Evolutionary conservation across 192 early-diverging fungal genomes (phyloP), one percentile per base, ranked within the genome.

Genomic region (Coemansia furcata): DNA sequence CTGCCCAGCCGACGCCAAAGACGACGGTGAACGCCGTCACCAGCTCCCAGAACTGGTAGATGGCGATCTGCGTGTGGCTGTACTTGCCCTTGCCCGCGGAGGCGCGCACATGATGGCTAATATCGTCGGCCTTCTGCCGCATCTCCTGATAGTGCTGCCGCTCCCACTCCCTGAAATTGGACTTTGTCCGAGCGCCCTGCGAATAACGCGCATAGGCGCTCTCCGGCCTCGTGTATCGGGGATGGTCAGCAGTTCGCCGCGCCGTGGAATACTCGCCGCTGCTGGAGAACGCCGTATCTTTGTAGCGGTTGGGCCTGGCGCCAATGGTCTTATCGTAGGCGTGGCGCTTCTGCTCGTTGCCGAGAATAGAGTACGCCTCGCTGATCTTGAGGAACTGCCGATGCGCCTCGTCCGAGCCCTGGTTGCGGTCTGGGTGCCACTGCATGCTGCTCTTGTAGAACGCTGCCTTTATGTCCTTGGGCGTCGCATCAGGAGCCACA

Each of bases 351-450:
- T 76, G 67, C 5, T 90, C 92, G 77, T 92, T 86, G 11, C 86
- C 80, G 35, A 97, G 73, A 2, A 91, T 70, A 3, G 91, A 89
- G 80, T 97, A 95, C 0, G 95, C 94, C 65, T 95, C 93, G 76
- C 86, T 93, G 46, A 97, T 90, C 63, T 87, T 76, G 15, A 95
- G 67, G 67, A 97, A 97, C 60, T 82, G 72, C 9, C 74, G 39
- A 43, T 90, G 87, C 1, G 93, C 92, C 29, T 80, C 85, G 54
- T 90, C 81, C 37, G 90, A 83, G 2, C 74, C 85, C 11, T 85
- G 85, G 72, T 94, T 94, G 29, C 85, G 78, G 65, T 95, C 95
- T 1, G 95, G 94, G 66, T 94, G 93, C 84, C 90, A 91, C 61
- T 86, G 69, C 84, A 91, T 95, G 15, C 81, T 83, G 63, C 62